Evolutionary conservation across 495 filamentous ascomycete genomes (phyloP), one percentile per base, ranked within the genome.

Genomic region (Bryoglossum gracile): DNA sequence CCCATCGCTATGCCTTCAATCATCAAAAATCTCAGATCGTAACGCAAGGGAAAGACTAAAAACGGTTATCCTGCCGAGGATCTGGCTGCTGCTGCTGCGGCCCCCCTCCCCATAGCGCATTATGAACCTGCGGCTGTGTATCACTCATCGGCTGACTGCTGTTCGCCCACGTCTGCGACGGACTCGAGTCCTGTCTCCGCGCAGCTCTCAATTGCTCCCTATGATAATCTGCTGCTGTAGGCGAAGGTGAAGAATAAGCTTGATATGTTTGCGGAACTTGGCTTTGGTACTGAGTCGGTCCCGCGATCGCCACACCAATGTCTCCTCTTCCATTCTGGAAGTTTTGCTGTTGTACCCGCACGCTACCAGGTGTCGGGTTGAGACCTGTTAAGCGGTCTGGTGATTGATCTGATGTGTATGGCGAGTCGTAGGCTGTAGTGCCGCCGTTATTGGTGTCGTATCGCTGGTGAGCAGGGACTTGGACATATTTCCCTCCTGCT

Each of bases 211-310:
- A 51, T 44, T 43, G 44, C 24, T 47, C 48, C 50, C 52, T 26
- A 43, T 59, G 48, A 22, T 30, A 35, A 21, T 49, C 44, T 30
- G 43, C 34, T 18, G n/a, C 16, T 11, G 21, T 44, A 34, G 48
- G 39, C 17, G 51, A 47, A 34, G 41, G 21, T 19, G 55, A 48
- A n/a, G n/a, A n/a, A n/a, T n/a, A n/a, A n/a, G 43, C n/a, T 11
- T 56, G 61, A n/a, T 43, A 36, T n/a, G 25, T 33, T 13, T 54
- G 40, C 3, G 48, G 33, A 16, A 42, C 50, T 16, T 51, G 53
- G 17, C 58, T 58, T 24, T 63, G 45, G 36, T 66, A 64, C 19
- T 57, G 50, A 23, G 57, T 55, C 23, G 57, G 43, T 13, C 56
- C 54, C n/a, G 32, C 24, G 28, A 65, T 46, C 6, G 57, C 57